phyloP scores from a whole-genome alignment of 495 filamentous ascomycete genomes.

The Recurvomyces mirabilis region DNA sequence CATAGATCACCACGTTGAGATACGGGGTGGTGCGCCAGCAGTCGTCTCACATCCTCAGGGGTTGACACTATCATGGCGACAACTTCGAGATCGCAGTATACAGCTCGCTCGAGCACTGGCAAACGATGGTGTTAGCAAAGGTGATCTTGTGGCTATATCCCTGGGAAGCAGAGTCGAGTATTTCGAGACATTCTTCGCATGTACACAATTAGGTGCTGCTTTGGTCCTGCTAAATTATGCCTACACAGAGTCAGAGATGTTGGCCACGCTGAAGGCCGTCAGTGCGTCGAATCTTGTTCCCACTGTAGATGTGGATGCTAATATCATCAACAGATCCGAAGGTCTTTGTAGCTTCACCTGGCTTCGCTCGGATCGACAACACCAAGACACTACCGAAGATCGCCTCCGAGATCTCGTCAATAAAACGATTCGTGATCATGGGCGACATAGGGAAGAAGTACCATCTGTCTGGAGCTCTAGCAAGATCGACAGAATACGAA shows the following conservation, averaged over 20 bases:
- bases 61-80: conserved; percentile 4
- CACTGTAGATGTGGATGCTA: not conserved
- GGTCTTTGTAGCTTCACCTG: conserved; percentile 16
- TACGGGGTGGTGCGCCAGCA: conserved; percentile 12
- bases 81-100: conserved; percentile 10
- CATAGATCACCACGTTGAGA: conserved; percentile 14
- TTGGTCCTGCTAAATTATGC: conserved; percentile 21
- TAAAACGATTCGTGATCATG: conserved; percentile 12
- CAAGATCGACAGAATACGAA: conserved; percentile 11
- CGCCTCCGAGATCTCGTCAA: not conserved
- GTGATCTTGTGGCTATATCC: conserved; percentile 15
- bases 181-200: conserved; percentile 21
- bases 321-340: conserved; percentile 12
- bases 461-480: not conserved
- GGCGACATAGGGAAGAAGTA: conserved; percentile 12
- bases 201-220: conserved; percentile 12
- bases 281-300: conserved; percentile 1
- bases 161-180: conserved; percentile 17
- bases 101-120: conserved; percentile 11
- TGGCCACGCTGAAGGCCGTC: conserved; percentile 13
- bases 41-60: conserved; percentile 16
- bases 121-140: conserved; percentile 13
- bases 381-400: conserved; percentile 9
- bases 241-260: conserved; percentile 18
- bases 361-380: conserved; percentile 12